Evolutionary conservation across 495 filamentous ascomycete species (phyloP), one percentile per base, ranked within the genome.

Genomic region (Aspergillus campestris): DNA sequence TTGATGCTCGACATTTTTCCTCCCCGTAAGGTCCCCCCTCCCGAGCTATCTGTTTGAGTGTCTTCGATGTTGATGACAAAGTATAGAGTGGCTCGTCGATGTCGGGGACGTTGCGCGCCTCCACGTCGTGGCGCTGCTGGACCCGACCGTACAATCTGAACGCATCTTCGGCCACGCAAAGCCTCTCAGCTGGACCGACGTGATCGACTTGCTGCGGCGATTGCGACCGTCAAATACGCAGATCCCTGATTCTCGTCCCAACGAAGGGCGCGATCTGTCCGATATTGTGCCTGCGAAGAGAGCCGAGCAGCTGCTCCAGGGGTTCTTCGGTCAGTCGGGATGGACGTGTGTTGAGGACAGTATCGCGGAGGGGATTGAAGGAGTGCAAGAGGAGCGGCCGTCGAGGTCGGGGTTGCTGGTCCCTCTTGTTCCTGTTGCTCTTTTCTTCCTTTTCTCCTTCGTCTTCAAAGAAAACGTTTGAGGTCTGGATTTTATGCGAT

Each of bases 61-160:
- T 8, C 11, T 29, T 12, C 13, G 8, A 27, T 0, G 39, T 30
- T n/a, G 29, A 39, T 38, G 3, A 18, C 28, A 7, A 27, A 33
- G 24, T 28, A 9, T 38, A 72, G 69, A 67, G 49, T 67, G 53
- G 38, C 68, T 55, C 42, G 59, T 80, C 31, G 59, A 80, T 45
- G 71, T 79, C 3, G 52, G 61, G 30, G 78, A 83, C 43, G 56
- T 49, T 5, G 77, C 72, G 0, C 56, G 57, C 1, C 55, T 80
- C 1, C 69, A 74, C 45, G 57, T 77, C 1, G 62, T 68, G 5
- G 75, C 62, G 2, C 53, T 77, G n/a, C 55, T 75, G 3, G 55
- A 72, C 31, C 58, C 60, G 0, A 48, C 51, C 1, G 62, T 73
- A 6, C 52, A 65, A 29, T 61, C 64, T 3, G 62, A 74, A 52